Conservation (phyloP, 208 protist species). For the Giardia duodenalis region DNA sequence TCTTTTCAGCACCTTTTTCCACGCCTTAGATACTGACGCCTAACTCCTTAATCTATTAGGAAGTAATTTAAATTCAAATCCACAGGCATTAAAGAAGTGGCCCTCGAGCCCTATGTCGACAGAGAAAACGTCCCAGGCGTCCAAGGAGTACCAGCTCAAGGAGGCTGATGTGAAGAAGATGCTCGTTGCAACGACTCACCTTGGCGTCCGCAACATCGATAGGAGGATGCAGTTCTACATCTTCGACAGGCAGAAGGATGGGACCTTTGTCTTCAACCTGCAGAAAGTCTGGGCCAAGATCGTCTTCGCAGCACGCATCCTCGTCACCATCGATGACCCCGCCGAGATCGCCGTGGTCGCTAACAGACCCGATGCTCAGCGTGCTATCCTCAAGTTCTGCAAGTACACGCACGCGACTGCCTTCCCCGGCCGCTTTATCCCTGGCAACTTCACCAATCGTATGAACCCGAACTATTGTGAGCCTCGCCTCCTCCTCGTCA, state of each 20-base stretch:
- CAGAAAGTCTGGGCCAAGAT: constrained; percentile 41
- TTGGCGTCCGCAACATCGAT: constrained; percentile 33
- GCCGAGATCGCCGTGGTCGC: constrained; percentile 42
- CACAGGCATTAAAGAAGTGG: too few species aligned
- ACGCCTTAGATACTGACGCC: too few species aligned
- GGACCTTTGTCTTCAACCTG: constrained; percentile 42
- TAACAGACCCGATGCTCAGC: constrained; percentile 31
- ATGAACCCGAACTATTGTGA: constrained; percentile 41
- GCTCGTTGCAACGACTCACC: constrained; percentile 29
- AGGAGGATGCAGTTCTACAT: constrained; percentile 38
- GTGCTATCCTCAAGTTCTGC: constrained; percentile 46
- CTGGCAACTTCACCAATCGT: constrained; percentile 48
- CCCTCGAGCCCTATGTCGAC: too few species aligned
- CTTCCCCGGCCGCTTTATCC: constrained; percentile 39
- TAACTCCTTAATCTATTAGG: too few species aligned
- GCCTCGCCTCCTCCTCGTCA: constrained; percentile 42
- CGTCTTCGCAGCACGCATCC: constrained; percentile 39
- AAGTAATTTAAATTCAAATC: too few species aligned
- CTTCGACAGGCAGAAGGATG: constrained; percentile 17
- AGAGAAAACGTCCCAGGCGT: too few species aligned
- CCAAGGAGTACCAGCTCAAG: neutral
- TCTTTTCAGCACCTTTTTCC: too few species aligned
- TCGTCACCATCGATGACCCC: constrained; percentile 39
- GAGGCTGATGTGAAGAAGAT: constrained; percentile 36
- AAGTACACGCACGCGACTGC: constrained; percentile 36